These are phyloP conservation scores for Crucibulum laeve DNA, from an alignment of 768 basidiomycete genomes.

Conservation along the genomic window DNA sequence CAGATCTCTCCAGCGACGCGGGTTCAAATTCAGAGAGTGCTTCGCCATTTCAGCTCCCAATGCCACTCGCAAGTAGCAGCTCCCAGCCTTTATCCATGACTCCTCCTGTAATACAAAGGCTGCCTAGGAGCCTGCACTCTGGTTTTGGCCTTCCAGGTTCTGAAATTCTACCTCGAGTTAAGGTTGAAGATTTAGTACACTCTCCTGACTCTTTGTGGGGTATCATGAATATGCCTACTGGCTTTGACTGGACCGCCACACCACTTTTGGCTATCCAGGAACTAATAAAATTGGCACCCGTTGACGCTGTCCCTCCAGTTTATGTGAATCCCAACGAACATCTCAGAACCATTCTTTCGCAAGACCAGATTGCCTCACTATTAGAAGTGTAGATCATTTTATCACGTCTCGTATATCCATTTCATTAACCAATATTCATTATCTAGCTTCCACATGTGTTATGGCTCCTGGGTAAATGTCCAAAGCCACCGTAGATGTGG, in stretches of 20 bases:
- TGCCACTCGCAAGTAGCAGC: too few species aligned
- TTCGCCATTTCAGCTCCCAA: too few species aligned
- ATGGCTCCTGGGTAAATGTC: slow-evolving; percentile 39
- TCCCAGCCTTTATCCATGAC: too few species aligned
- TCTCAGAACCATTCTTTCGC: slow-evolving; percentile 19
- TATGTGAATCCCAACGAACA: not conserved
- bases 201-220: slow-evolving; percentile 29
- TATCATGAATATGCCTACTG: slow-evolving; percentile 28
- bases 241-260: slow-evolving; percentile 37
- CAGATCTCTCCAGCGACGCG: too few species aligned
- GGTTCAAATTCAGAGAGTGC: too few species aligned
- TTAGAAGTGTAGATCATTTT: slow-evolving; percentile 29
- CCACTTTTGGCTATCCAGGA: slow-evolving; percentile 44
- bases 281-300: slow-evolving; percentile 16
- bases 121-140: not conserved
- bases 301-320: slow-evolving; percentile 7
- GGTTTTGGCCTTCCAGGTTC: not conserved
- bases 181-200: slow-evolving; percentile 27
- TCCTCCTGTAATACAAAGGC: not conserved
- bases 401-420: not conserved
- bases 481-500: slow-evolving; percentile 25
- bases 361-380: slow-evolving; percentile 29
- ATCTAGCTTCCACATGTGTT: slow-evolving; percentile 35
- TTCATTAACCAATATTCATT: slow-evolving; percentile 1
- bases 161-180: not conserved